A percentile compares a stretch with the other conserved stretches of the same genome.
phyloP scores from a whole-genome alignment of 352 stramenopile species.

The Phytophthora fragariae region DNA sequence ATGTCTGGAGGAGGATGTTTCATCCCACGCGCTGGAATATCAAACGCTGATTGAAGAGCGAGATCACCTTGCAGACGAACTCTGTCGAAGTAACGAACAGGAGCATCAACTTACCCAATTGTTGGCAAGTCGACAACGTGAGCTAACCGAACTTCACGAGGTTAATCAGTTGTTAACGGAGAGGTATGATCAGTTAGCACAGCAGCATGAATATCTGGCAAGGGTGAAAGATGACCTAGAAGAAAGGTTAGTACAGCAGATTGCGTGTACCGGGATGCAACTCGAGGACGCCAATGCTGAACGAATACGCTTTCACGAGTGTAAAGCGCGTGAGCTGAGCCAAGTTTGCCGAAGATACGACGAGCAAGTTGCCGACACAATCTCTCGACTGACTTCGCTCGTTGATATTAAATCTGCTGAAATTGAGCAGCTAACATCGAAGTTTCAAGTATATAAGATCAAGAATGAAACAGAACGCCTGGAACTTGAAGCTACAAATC shows the following conservation, averaged over 20 bases:
- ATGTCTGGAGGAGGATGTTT: slow-evolving; percentile 28
- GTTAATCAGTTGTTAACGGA: neutral
- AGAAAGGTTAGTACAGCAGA: slow-evolving; percentile 14
- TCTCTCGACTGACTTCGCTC: slow-evolving; percentile 48
- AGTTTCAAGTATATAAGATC: slow-evolving; percentile 16
- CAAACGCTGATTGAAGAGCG: slow-evolving; percentile 3
- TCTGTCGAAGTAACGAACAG: slow-evolving; percentile 7
- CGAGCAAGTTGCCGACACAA: slow-evolving; percentile 20
- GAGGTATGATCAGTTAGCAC: slow-evolving; percentile 12
- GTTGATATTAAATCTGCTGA: slow-evolving; percentile 47
- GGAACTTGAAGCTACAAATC: slow-evolving; percentile 15
- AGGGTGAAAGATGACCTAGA: slow-evolving; percentile 9
- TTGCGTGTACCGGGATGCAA: slow-evolving; percentile 25
- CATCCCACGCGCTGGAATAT: slow-evolving; percentile 9
- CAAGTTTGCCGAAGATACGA: slow-evolving; percentile 15
- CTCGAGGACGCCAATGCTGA: slow-evolving; percentile 29
- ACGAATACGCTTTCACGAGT: slow-evolving; percentile 10
- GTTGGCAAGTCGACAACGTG: slow-evolving; percentile 10
- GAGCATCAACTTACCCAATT: slow-evolving; percentile 9
- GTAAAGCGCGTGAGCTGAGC: slow-evolving; percentile 15
- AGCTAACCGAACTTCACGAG: slow-evolving; percentile 8
- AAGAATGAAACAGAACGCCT: slow-evolving; percentile 8
- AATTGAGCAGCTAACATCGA: slow-evolving; percentile 44
- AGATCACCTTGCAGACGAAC: slow-evolving; percentile 12
- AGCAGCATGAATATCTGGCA: slow-evolving; percentile 14